Conservation (phyloP, 129 eudicot genomes). For the Arctium minus region DNA sequence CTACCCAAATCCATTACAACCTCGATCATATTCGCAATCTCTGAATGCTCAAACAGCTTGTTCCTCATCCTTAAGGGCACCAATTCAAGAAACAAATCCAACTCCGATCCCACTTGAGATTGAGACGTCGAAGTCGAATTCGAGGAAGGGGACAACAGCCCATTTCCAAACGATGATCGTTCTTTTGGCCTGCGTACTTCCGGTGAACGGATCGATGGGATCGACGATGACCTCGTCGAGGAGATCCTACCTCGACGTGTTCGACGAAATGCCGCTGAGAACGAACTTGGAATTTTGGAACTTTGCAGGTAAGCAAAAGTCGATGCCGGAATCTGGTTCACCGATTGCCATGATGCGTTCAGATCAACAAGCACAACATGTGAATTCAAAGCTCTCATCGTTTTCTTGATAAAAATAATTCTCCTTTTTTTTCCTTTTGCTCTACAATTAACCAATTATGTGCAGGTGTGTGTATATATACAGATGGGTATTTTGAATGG, state of each 20-base stretch:
- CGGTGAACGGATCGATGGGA: constrained; percentile 52
- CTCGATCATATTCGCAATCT: constrained; percentile 78
- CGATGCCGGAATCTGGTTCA: constrained; percentile 44
- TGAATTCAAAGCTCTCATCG: constrained; percentile 65
- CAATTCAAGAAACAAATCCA: constrained; percentile 75
- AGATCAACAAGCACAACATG: constrained; percentile 73
- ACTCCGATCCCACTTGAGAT: constrained; percentile 56
- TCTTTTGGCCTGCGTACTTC: constrained; percentile 67
- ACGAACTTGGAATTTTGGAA: constrained; percentile 20
- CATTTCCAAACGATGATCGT: constrained; percentile 53
- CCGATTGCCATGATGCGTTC: constrained; percentile 64
- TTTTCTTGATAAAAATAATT: neutral
- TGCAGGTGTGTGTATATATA: constrained; percentile 8
- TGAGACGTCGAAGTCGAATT: constrained; percentile 37
- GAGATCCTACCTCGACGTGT: constrained; percentile 46
- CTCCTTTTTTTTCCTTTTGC: neutral
- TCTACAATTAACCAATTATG: neutral
- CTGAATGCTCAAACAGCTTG: constrained; percentile 57
- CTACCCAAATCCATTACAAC: constrained; percentile 97
- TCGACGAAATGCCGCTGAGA: constrained; percentile 86
- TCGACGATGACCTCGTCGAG: constrained; percentile 32
- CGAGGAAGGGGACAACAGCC: constrained; percentile 44
- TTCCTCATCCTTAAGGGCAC: constrained; percentile 84
- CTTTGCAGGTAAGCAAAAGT: constrained; percentile 41
- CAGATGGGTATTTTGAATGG: constrained; percentile 22